Percentiles rank a stretch among this genome's conserved stretches.
These are phyloP conservation scores for Phialophora chinensis DNA, from an alignment of 2,329 filamentous ascomycete species.

Conservation along the genomic window DNA sequence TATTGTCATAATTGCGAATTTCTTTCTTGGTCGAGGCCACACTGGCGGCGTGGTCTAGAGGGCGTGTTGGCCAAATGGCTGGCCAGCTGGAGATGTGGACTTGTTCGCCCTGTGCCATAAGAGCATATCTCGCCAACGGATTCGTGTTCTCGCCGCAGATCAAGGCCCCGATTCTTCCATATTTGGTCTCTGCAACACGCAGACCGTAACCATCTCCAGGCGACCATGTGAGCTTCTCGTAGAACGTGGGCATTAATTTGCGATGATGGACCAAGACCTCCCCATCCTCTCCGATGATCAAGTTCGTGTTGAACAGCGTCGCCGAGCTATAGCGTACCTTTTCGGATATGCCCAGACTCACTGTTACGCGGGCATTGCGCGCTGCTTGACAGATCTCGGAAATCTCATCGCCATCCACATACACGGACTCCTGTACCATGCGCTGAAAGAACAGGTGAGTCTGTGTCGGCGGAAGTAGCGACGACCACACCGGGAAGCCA, in stretches of 20 bases:
- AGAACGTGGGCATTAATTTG: conserved; percentile 63
- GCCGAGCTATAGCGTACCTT: conserved; percentile 52
- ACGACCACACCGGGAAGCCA: conserved; percentile 61
- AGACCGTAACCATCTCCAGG: conserved; percentile 60
- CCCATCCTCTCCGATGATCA: conserved; percentile 55
- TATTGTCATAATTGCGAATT: conserved; percentile 58
- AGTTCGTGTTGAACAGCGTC: conserved; percentile 59
- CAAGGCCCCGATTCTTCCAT: conserved; percentile 57
- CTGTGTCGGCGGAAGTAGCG: conserved; percentile 54
- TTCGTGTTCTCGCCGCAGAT: conserved; percentile 67
- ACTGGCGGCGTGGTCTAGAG: conserved; percentile 14
- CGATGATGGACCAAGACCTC: conserved; percentile 59
- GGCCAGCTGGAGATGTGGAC: conserved; percentile 64
- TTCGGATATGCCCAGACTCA: conserved; percentile 61
- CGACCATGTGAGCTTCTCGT: conserved; percentile 62
- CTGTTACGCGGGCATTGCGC: conserved; percentile 46
- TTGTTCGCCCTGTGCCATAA: conserved; percentile 63
- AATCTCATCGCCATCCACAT: conserved; percentile 56
- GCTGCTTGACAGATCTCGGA: conserved; percentile 49
- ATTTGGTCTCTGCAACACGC: conserved; percentile 52
- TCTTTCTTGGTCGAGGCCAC: conserved; percentile 21
- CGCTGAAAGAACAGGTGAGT: conserved; percentile 56
- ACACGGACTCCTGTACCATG: conserved; percentile 54
- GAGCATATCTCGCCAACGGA: conserved; percentile 58
- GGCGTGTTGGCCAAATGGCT: conserved; percentile 59